These are phyloP conservation scores for Hypoxylon sp. DNA, from an alignment of 2,329 filamentous ascomycete genomes.

Conservation along the genomic window DNA sequence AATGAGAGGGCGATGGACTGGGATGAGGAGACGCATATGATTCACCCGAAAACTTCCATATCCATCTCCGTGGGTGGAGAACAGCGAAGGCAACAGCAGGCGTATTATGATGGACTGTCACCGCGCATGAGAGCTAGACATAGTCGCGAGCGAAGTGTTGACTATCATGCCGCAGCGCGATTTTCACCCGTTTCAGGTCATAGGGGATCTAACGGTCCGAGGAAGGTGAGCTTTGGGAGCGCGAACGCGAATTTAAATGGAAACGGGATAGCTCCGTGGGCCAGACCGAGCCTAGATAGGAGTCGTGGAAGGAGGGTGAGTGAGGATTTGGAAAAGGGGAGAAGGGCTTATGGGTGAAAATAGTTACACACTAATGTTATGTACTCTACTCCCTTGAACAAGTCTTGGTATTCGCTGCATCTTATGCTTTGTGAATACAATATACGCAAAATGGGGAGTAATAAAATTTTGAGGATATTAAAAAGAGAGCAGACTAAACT, in stretches of 20 bases:
- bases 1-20: background rate
- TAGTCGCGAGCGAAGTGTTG: conserved; percentile 24
- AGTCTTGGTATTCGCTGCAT: too few relatives aligned
- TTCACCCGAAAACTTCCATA: conserved; percentile 5
- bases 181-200: conserved; percentile 27
- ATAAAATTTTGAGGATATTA: too few relatives aligned
- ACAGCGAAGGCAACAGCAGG: too few relatives aligned
- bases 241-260: conserved; percentile 8
- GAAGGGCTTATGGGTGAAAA: conserved; percentile 14
- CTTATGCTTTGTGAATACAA: too few relatives aligned
- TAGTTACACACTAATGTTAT: too few relatives aligned
- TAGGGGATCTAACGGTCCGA: conserved; percentile 4
- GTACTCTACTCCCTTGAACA: too few relatives aligned
- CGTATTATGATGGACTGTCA: background rate
- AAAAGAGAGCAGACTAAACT: too few relatives aligned
- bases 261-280: conserved; percentile 9
- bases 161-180: conserved; percentile 20
- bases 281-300: conserved; percentile 25
- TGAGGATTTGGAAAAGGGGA: conserved; percentile 29
- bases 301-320: conserved; percentile 24
- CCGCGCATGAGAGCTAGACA: conserved; percentile 4
- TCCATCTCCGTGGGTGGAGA: too few relatives aligned
- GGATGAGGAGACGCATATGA: conserved; percentile 10
- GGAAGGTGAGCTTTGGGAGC: conserved; percentile 28
- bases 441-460: too few relatives aligned